phyloP scores from a whole-genome alignment of 306 rosid species.

The Lotus japonicus region DNA sequence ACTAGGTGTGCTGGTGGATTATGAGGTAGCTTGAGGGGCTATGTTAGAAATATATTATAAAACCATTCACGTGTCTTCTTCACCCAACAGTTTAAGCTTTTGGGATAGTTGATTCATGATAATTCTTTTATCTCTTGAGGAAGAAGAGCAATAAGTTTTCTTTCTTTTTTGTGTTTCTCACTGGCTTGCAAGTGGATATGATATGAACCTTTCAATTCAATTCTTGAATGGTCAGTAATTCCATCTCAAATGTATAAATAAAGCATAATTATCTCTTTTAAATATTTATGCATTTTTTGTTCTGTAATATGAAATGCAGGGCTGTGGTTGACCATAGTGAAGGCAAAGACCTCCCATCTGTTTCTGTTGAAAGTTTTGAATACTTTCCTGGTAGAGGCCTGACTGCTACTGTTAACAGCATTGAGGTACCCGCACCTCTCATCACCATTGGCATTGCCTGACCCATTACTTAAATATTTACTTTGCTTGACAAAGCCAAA shows the following conservation, averaged over 20 bases:
- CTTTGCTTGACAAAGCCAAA: constrained; percentile 16
- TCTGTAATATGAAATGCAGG: constrained; percentile 44
- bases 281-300: not conserved
- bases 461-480: not conserved
- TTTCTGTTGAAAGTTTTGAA: constrained; percentile 87
- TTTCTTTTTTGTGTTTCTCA: not conserved
- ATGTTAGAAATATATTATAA: too few species aligned
- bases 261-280: constrained; percentile 12
- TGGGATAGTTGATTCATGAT: not conserved
- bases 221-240: constrained; percentile 12
- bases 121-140: not conserved
- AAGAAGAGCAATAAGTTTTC: not conserved
- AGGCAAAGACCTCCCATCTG: constrained; percentile 91
- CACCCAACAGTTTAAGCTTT: too few species aligned
- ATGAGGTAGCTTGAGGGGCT: too few species aligned
- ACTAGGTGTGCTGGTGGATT: too few species aligned
- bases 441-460: not conserved
- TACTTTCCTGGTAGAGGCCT: constrained; percentile 98
- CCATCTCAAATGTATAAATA: constrained; percentile 15
- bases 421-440: constrained; percentile 60
- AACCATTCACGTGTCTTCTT: too few species aligned
- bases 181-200: not conserved
- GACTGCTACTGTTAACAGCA: constrained; percentile 69
- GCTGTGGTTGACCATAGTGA: constrained; percentile 96
- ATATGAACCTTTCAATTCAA: not conserved